Evolutionary conservation across 2,329 filamentous ascomycete genomes (phyloP), one percentile per base, ranked within the genome.

Genomic region (Fusarium oxysporum): DNA sequence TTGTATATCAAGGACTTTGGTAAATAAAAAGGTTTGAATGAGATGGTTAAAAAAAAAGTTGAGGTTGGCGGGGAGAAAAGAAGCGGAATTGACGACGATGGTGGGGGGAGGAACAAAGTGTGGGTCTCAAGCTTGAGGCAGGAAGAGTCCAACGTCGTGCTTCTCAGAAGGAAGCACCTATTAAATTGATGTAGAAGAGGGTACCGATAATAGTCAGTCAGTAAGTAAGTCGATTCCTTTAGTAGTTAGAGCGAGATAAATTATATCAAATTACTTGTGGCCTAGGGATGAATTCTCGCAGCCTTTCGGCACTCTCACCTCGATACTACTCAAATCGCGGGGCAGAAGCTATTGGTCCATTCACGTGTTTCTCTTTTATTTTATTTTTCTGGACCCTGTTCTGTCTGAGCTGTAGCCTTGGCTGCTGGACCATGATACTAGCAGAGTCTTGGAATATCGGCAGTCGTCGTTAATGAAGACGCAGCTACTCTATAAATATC

Each of bases 61-160:
- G 72, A 72, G 55, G 68, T 70, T 77, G 75, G 71, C 64, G 74
- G 74, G 75, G 75, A 68, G 62, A 71, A 66, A 62, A 65, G 71
- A 54, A 57, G 67, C 63, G 71, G 62, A 73, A 73, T 74, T 74
- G 69, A 54, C 57, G 72, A 57, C 53, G 64, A 62, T 71, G 70
- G 70, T 72, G 73, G 70, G 72, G 72, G 68, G 62, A 65, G 54
- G 69, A 76, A 71, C 65, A 69, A 77, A 69, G 69, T 70, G 76
- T 55, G 74, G 74, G 62, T 25, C 60, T 53, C 5, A n/a, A 56
- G 44, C 45, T 69, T 58, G 45, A 69, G 30, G 21, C 45, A 58
- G 57, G 16, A 33, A n/a, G 38, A 30, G 37, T n/a, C 13, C 38
- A 30, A 50, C 21, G 44, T 35, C 21, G 35, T 63, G n/a, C 9